A percentile compares a stretch with the other conserved stretches of the same genome.
These are phyloP conservation scores for Solanum pimpinellifolium DNA, from an alignment of 257 asterid genomes.

Conservation along the genomic window DNA sequence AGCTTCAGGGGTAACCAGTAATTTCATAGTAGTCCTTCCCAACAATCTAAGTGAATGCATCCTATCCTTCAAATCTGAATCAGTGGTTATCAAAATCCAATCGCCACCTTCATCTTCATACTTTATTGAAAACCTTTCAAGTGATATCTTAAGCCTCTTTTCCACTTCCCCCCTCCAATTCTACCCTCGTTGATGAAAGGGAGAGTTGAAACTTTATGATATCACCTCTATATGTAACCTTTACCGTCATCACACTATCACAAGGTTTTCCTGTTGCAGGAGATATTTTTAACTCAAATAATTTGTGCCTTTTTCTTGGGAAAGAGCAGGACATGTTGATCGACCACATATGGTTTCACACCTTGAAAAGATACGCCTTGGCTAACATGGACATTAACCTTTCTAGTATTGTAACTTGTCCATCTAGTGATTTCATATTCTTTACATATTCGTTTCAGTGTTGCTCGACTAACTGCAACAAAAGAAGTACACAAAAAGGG, in stretches of 20 bases:
- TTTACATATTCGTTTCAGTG: neutral
- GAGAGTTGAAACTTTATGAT: conserved; percentile 9
- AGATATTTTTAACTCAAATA: neutral
- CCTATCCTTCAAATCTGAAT: neutral
- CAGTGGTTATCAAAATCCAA: neutral
- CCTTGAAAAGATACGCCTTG: neutral
- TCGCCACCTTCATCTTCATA: neutral
- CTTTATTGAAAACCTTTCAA: neutral
- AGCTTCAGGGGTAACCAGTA: neutral
- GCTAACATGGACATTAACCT: neutral
- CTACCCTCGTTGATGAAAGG: neutral
- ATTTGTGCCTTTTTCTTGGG: neutral
- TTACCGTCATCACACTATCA: neutral
- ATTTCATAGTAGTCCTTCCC: neutral
- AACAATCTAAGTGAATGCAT: neutral
- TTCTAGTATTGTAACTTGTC: neutral
- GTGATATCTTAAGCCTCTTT: conserved; percentile 3
- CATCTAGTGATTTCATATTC: neutral
- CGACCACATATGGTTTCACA: neutral
- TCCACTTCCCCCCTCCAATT: conserved; percentile 6
- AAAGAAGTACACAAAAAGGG: neutral
- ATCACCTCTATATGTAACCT: neutral
- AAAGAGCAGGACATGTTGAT: neutral
- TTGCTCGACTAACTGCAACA: neutral
- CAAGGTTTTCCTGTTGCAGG: neutral